These are phyloP conservation scores for Venustampulla echinocandica DNA, from an alignment of 495 filamentous ascomycete species.

Conservation along the genomic window DNA sequence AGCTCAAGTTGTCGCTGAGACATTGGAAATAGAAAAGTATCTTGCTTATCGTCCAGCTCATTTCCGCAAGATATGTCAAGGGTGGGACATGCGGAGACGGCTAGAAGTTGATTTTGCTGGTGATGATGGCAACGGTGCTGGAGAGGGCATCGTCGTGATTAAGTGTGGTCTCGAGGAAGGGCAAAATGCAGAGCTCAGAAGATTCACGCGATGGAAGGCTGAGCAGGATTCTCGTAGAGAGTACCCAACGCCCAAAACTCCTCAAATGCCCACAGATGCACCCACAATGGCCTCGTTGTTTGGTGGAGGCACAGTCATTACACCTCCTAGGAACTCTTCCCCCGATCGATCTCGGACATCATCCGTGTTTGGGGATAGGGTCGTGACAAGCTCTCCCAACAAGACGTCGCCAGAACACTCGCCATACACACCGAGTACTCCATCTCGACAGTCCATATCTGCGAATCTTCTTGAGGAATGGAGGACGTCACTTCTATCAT, in stretches of 20 bases:
- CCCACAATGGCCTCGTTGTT: constrained; percentile 30
- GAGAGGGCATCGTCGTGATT: constrained; percentile 68
- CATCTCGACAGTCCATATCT: not conserved
- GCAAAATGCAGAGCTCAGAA: constrained; percentile 22
- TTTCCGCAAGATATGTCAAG: constrained; percentile 68
- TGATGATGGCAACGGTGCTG: constrained; percentile 61
- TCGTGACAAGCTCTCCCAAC: constrained; percentile 13
- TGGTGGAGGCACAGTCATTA: constrained; percentile 23
- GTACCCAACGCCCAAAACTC: constrained; percentile 22
- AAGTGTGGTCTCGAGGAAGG: constrained; percentile 55
- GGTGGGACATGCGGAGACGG: constrained; percentile 87
- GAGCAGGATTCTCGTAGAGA: constrained; percentile 20
- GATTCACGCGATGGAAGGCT: constrained; percentile 25
- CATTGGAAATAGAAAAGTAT: constrained; percentile 72
- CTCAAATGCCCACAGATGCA: constrained; percentile 18
- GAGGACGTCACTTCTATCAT: constrained; percentile 49
- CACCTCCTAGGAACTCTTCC: constrained; percentile 13
- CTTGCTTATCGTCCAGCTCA: constrained; percentile 63
- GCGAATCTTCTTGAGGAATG: constrained; percentile 43
- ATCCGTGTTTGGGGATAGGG: constrained; percentile 20
- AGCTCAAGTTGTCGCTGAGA: constrained; percentile 64
- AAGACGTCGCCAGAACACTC: constrained; percentile 8
- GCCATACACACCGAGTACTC: constrained; percentile 9
- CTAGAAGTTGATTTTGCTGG: constrained; percentile 85
- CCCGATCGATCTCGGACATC: constrained; percentile 10